Base-by-base conservation (phyloP, 768 basidiomycete species). In the Mycena capillaripes region DNA sequence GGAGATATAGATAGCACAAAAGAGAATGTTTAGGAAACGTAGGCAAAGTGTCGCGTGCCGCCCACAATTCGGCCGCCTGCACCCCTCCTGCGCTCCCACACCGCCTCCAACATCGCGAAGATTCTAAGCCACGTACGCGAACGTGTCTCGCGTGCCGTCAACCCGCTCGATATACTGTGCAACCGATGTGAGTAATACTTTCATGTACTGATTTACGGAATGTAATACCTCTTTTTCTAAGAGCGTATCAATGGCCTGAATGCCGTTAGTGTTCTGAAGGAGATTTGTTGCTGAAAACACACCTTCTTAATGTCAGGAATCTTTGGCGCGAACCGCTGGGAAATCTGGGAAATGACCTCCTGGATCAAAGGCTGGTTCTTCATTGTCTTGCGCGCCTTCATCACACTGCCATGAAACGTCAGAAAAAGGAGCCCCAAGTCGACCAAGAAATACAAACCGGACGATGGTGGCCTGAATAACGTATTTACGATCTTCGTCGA, bases 291-390 rank as follows among this genome's bases (percentile, higher is more conserved):
- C 3, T 48, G 42, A n/a, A n/a, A n/a, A 76, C 81, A 12, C 21
- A 93, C 95, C 91, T 97, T 97, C 84, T 99, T 99, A 84, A 99
- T 97, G 79, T 98, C 97, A 3, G 95, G 92, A 62, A 98, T 95
- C 86, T 96, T 97, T 27, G 97, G 97, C 10, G 93, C 89, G 82
- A 97, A 97, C 61, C 96, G 89, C 76, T 93, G 89, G 10, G 94
- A 92, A 75, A 97, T 94, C 81, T 96, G 95, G 14, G 93, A 92
- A 75, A 95, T 95, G 71, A 97, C 95, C 79, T 97, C 96, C 78
- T 93, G 92, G 74, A 97, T 96, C 76, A 97, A 82, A 0, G 91
- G 87, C 78, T 97, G 95, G 83, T 97, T 96, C 88, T 97, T 97
- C 92, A 97, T 93, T 73, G 93, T 94, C 89, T 96, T 96, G 38